phyloP scores from a whole-genome alignment of 495 filamentous ascomycete species.

The Aspergillus conjunctus region DNA sequence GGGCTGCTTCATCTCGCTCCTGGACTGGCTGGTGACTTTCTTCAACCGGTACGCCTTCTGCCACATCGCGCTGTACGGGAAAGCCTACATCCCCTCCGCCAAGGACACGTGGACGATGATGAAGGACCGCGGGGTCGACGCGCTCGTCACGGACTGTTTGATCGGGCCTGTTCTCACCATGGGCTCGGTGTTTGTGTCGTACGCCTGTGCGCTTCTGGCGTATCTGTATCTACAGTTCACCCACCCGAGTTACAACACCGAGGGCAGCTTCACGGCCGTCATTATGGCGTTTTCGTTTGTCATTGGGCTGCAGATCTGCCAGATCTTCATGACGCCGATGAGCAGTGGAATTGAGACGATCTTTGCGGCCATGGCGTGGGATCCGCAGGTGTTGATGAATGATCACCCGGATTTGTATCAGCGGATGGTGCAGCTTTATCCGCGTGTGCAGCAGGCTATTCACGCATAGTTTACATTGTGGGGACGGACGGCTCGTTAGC shows the following conservation, averaged over 20 bases:
- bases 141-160: slow-evolving; percentile 85
- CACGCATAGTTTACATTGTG: slow-evolving; percentile 53
- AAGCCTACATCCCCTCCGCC: slow-evolving; percentile 78
- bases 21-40: slow-evolving; percentile 80
- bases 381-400: slow-evolving; percentile 79
- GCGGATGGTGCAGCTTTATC: slow-evolving; percentile 76
- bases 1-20: slow-evolving; percentile 71
- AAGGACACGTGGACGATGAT: slow-evolving; percentile 92
- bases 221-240: slow-evolving; percentile 86
- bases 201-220: slow-evolving; percentile 75
- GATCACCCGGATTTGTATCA: slow-evolving; percentile 82
- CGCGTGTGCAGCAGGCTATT: slow-evolving; percentile 74
- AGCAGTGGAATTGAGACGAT: slow-evolving; percentile 69
- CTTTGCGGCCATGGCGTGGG: slow-evolving; percentile 87
- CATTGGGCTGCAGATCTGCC: slow-evolving; percentile 82
- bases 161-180: slow-evolving; percentile 88
- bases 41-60: slow-evolving; percentile 82
- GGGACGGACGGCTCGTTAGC: not conserved
- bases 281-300: slow-evolving; percentile 83
- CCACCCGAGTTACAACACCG: slow-evolving; percentile 71
- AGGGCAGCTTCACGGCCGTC: slow-evolving; percentile 70
- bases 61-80: slow-evolving; percentile 90
- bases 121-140: slow-evolving; percentile 87
- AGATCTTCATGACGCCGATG: slow-evolving; percentile 83
- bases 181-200: slow-evolving; percentile 81